Base-by-base conservation (phyloP, 257 asterid species). In the Nicotiana knightiana region DNA sequence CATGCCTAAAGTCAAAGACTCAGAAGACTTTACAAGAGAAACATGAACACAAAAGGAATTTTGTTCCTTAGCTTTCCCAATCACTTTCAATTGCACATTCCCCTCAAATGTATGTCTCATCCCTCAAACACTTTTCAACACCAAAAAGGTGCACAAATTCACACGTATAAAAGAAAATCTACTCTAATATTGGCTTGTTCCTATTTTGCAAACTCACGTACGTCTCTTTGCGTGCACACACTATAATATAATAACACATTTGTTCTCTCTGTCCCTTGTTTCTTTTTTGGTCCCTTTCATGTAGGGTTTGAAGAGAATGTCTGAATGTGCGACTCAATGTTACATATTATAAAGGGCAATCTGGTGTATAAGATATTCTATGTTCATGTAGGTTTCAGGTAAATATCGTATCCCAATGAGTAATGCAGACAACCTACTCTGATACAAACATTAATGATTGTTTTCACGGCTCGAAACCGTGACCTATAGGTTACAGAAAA, bases 341-440 rank as follows among this genome's bases (percentile, higher is more conserved):
- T 51, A 55, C 61, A 13, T 0, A 4, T 4, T 55, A 55, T 55
- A 39, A 39, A 7, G 8, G 10, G 0, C 10, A 7, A 2, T 0
- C 0, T 2, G 48, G 3, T 39, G 10, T 1, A 7, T 1, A 39
- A 7, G 48, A 0, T 4, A 37, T 37, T 0, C 7, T 4, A 1
- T 0, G 1, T 37, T 37, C 9, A 37, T 9, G 0, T 7, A 37
- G 1, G 46, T 1, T 6, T 7, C 9, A 37, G 46, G 46, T 21
- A 21, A 37, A 37, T 5, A 2, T 1, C 10, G 9, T 0, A 39
- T 7, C 1, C 0, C 9, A 39, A 39, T 0, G 3, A 2, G 10
- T 39, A 7, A 7, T 1, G 3, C 7, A 39, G 10, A 39, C 3
- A 39, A 1, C 0, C 2, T 7, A 39, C 9, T 0, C 0, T 39